These are phyloP conservation scores for Carex myosuroides DNA, from an alignment of 176 grass and related monocot species.

Conservation along the genomic window DNA sequence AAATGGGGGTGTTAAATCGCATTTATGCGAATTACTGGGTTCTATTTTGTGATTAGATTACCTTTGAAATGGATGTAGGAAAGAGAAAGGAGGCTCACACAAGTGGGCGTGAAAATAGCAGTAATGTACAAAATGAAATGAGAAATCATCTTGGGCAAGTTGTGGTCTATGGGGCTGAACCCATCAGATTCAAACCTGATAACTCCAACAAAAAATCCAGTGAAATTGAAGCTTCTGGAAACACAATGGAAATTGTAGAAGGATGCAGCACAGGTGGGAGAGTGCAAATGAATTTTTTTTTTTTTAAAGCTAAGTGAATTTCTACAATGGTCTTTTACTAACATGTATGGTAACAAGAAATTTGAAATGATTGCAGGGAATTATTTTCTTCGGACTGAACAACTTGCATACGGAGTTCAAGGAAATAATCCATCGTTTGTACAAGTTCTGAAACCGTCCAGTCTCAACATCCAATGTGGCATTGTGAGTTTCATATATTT, in stretches of 20 bases:
- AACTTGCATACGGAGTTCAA: background rate
- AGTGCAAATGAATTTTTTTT: background rate
- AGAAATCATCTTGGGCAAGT: background rate
- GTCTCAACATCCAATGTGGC: constrained; percentile 15
- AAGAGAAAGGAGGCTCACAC: background rate
- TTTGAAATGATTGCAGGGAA: background rate
- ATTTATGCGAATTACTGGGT: background rate
- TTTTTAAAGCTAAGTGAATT: background rate
- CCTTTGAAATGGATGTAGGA: background rate
- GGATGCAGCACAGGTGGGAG: background rate
- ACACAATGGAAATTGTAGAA: background rate
- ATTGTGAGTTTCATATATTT: background rate
- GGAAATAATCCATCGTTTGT: constrained; percentile 35
- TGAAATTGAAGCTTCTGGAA: constrained; percentile 17
- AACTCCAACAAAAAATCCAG: background rate
- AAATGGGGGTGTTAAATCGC: background rate
- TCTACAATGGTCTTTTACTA: background rate
- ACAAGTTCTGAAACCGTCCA: constrained; percentile 22
- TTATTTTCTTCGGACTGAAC: background rate
- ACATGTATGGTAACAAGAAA: background rate
- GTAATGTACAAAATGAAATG: constrained; percentile 10
- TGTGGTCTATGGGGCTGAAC: background rate
- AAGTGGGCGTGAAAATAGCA: constrained; percentile 36
- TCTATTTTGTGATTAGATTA: background rate
- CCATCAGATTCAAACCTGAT: background rate